Conservation (phyloP, 176 grass and related monocot genomes). For the Zoysia japonica region DNA sequence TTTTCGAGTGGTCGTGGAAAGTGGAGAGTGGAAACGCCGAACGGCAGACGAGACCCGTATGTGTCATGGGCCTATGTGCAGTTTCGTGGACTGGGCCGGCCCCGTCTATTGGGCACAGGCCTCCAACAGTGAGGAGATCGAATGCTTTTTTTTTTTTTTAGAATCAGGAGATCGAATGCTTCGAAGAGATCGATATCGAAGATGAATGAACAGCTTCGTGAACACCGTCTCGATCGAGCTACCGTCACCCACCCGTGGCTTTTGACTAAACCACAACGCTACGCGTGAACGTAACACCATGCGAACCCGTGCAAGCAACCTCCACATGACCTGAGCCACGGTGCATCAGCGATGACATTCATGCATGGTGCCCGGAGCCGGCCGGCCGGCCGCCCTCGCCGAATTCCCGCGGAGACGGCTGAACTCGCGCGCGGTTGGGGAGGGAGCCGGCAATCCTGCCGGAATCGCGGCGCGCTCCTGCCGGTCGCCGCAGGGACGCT, state of each 20-base stretch:
- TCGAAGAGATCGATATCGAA: constrained; percentile 56
- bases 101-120: not conserved
- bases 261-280: no score
- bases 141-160: no score
- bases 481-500: not conserved
- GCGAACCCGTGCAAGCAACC: not conserved
- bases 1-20: constrained; percentile 40
- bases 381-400: not conserved
- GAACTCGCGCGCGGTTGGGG: not conserved
- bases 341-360: not conserved
- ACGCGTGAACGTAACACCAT: not conserved
- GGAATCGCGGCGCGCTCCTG: not conserved
- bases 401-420: not conserved
- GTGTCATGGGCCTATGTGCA: not conserved
- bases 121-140: not conserved
- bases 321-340: not conserved
- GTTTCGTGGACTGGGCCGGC: not conserved
- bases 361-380: not conserved
- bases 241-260: no score
- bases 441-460: not conserved
- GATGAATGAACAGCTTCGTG: constrained; percentile 17
- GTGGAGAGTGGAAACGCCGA: not conserved
- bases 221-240: not conserved
- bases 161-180: no score
- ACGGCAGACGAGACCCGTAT: not conserved